Conservation (phyloP, 345 rosid genomes). For the Dipteronia sinensis region DNA sequence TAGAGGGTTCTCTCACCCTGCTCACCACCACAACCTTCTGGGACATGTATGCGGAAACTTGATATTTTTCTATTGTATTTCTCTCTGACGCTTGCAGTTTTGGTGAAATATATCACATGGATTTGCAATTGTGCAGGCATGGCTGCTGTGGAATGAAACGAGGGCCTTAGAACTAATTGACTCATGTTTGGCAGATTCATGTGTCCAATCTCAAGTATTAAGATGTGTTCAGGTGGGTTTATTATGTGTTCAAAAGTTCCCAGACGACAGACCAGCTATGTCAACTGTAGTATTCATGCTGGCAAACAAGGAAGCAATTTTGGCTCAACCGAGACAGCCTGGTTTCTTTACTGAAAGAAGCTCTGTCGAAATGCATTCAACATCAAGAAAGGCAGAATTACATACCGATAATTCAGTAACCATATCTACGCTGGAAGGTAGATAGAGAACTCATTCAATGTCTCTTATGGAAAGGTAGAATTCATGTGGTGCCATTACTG, state of each 20-base stretch:
- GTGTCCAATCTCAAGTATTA: not conserved
- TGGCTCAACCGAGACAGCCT: slow-evolving; percentile 17
- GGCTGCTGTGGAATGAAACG: slow-evolving; percentile 11
- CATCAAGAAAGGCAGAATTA: not conserved
- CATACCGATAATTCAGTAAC: not conserved
- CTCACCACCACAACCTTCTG: slow-evolving; percentile 9
- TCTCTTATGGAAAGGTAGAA: not conserved
- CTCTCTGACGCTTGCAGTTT: not conserved
- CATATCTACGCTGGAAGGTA: slow-evolving; percentile 1
- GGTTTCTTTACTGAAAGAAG: slow-evolving; percentile 15
- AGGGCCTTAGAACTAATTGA: slow-evolving; percentile 11
- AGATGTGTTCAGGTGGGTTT: slow-evolving; percentile 8
- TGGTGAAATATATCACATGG: not conserved
- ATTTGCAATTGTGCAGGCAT: slow-evolving; percentile 14
- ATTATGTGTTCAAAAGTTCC: slow-evolving; percentile 5
- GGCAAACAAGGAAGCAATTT: not conserved
- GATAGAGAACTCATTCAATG: not conserved
- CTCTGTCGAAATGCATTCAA: not conserved
- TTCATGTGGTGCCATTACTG: no score
- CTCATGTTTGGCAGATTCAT: not conserved
- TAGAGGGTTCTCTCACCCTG: slow-evolving; percentile 39
- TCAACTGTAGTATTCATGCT: slow-evolving; percentile 5
- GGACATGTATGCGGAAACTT: not conserved
- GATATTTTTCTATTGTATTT: not conserved
- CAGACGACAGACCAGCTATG: slow-evolving; percentile 9